Conservation (phyloP, 495 filamentous ascomycete species). For the Cryomyces antarcticus region DNA sequence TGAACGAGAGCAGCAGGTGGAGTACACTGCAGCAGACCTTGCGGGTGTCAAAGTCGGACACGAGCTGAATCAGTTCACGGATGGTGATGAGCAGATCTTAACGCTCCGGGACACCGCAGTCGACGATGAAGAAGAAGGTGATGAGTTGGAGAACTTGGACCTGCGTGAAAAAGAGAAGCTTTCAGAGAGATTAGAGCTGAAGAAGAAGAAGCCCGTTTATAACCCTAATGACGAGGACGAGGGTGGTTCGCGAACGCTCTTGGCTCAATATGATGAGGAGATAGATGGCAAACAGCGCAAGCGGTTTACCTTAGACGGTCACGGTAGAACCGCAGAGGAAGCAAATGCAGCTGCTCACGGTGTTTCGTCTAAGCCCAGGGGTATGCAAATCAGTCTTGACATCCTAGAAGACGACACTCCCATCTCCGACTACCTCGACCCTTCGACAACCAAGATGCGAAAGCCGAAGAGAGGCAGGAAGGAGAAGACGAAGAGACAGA, state of each 20-base stretch:
- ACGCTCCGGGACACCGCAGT: slow-evolving; percentile 81
- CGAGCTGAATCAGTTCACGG: slow-evolving; percentile 54
- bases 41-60: slow-evolving; percentile 84
- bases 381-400: slow-evolving; percentile 57
- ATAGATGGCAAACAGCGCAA: slow-evolving; percentile 85
- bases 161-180: slow-evolving; percentile 61
- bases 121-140: slow-evolving; percentile 71
- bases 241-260: slow-evolving; percentile 39
- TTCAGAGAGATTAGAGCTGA: slow-evolving; percentile 56
- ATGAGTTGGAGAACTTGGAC: slow-evolving; percentile 74
- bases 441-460: slow-evolving; percentile 67
- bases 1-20: slow-evolving; percentile 31
- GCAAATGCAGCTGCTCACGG: slow-evolving; percentile 36
- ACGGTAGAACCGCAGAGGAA: slow-evolving; percentile 46
- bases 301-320: slow-evolving; percentile 62
- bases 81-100: slow-evolving; percentile 56
- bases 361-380: slow-evolving; percentile 38
- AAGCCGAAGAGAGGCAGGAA: slow-evolving; percentile 89
- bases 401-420: slow-evolving; percentile 43
- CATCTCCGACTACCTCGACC: slow-evolving; percentile 70
- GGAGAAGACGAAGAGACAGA: slow-evolving; percentile 49
- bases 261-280: slow-evolving; percentile 88
- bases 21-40: slow-evolving; percentile 68
- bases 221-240: slow-evolving; percentile 60
- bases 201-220: slow-evolving; percentile 83